phyloP scores from a whole-genome alignment of 495 filamentous ascomycete genomes.

The Penicillium pancosmium region DNA sequence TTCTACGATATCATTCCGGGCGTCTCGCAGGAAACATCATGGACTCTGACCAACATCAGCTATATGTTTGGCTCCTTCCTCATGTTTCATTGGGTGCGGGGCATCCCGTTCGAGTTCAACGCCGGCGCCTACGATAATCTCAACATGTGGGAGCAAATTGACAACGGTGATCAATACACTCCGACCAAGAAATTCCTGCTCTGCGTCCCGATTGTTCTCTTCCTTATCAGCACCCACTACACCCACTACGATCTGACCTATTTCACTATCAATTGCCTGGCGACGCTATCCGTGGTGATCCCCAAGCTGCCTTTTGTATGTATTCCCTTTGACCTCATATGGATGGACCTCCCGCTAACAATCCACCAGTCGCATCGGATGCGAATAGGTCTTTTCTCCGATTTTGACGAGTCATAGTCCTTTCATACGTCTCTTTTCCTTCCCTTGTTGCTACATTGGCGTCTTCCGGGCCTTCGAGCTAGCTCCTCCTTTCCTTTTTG shows the following conservation, averaged over 20 bases:
- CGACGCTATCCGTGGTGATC: slow-evolving; percentile 87
- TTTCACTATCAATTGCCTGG: slow-evolving; percentile 95
- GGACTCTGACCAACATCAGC: slow-evolving; percentile 97
- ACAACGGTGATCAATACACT: slow-evolving; percentile 98
- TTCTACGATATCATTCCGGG: slow-evolving; percentile 94
- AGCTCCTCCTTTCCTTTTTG: slow-evolving; percentile 19
- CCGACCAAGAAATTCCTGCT: slow-evolving; percentile 98
- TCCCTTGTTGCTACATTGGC: slow-evolving; percentile 28
- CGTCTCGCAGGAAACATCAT: slow-evolving; percentile 94
- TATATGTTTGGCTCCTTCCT: slow-evolving; percentile 99
- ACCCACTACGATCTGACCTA: slow-evolving; percentile 96
- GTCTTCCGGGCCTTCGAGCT: slow-evolving; percentile 21
- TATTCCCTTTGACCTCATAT: not conserved
- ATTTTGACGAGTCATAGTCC: slow-evolving; percentile 45
- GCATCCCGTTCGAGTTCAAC: slow-evolving; percentile 98
- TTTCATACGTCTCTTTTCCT: slow-evolving; percentile 16
- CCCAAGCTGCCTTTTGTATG: slow-evolving; percentile 90
- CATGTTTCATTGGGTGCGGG: slow-evolving; percentile 99
- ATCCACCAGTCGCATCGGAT: slow-evolving; percentile 46
- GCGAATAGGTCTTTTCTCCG: slow-evolving; percentile 53
- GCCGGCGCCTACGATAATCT: slow-evolving; percentile 98
- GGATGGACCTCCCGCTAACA: slow-evolving; percentile 25
- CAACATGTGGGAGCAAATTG: slow-evolving; percentile 99
- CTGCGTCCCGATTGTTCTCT: slow-evolving; percentile 89
- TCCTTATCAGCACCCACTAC: slow-evolving; percentile 96